phyloP scores from a whole-genome alignment of 1,284 basidiomycete genomes.

The Irpex lacteus region DNA sequence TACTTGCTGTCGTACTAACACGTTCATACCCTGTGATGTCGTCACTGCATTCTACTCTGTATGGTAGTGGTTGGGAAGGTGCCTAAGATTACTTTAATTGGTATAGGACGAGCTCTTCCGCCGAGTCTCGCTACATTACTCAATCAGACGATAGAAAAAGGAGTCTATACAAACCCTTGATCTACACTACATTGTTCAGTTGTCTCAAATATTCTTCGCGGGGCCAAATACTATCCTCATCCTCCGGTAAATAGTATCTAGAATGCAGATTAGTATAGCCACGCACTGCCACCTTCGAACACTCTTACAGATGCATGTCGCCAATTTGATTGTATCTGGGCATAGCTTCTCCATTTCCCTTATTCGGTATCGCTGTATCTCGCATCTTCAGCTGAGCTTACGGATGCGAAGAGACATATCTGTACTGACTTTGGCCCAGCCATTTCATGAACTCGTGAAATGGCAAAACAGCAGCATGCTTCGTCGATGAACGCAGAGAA shows the following conservation, averaged over 20 bases:
- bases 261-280: not conserved
- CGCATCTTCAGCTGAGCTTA: no score
- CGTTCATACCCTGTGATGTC: no score
- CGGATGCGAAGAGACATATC: not conserved
- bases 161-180: no score
- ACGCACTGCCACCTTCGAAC: not conserved
- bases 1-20: no score
- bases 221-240: not conserved
- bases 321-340: constrained; percentile 1
- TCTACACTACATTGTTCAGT: no score
- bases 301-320: not conserved
- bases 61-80: no score
- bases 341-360: not conserved
- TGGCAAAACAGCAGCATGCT: not conserved
- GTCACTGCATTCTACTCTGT: no score
- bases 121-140: no score
- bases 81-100: no score
- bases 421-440: constrained; percentile 1
- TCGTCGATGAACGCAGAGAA: not conserved
- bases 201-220: not conserved
- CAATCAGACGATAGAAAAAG: no score
- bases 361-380: not conserved
- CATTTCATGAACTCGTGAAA: not conserved
- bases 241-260: not conserved
- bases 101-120: no score